phyloP scores from a whole-genome alignment of 306 rosid genomes.

The Fragaria ananassa region DNA sequence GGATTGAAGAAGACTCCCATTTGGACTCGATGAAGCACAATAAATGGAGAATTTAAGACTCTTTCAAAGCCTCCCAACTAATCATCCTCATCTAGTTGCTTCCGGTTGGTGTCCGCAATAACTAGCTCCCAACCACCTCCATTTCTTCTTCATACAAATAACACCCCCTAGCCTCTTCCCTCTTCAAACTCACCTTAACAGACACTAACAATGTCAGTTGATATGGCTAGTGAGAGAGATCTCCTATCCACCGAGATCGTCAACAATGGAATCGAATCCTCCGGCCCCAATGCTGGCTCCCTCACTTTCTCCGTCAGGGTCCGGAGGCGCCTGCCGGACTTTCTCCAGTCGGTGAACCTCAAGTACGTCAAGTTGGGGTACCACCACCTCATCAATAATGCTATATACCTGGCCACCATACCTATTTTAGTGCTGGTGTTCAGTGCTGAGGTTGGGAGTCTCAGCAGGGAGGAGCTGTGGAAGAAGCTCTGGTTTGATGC shows the following conservation, averaged over 20 bases:
- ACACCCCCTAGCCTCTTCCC: neutral
- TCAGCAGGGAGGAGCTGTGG: constrained; percentile 79
- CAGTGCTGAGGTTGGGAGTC: constrained; percentile 86
- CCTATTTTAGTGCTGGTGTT: constrained; percentile 75
- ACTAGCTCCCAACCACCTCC: constrained; percentile 53
- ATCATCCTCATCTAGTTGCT: constrained; percentile 21
- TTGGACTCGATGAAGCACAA: constrained; percentile 23
- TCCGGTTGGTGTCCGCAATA: constrained; percentile 62
- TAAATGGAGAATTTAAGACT: constrained; percentile 61
- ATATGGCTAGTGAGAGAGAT: constrained; percentile 70
- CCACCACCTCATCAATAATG: constrained; percentile 88
- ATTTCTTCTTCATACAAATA: neutral
- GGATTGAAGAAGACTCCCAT: neutral
- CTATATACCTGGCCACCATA: constrained; percentile 70
- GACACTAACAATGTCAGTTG: neutral
- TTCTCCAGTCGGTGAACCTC: constrained; percentile 86
- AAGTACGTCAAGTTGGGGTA: constrained; percentile 92
- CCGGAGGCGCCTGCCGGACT: constrained; percentile 77
- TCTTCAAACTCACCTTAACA: neutral
- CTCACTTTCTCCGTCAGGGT: constrained; percentile 80
- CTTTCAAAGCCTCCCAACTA: constrained; percentile 66
- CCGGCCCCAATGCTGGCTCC: constrained; percentile 95
- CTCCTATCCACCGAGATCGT: constrained; percentile 84
- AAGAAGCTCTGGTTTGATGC: constrained; percentile 85
- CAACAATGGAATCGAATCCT: constrained; percentile 75